Percentiles rank a stretch among this genome's conserved stretches.
Evolutionary conservation across 768 basidiomycete genomes (phyloP).

Genomic region (Panellus pusillus): DNA sequence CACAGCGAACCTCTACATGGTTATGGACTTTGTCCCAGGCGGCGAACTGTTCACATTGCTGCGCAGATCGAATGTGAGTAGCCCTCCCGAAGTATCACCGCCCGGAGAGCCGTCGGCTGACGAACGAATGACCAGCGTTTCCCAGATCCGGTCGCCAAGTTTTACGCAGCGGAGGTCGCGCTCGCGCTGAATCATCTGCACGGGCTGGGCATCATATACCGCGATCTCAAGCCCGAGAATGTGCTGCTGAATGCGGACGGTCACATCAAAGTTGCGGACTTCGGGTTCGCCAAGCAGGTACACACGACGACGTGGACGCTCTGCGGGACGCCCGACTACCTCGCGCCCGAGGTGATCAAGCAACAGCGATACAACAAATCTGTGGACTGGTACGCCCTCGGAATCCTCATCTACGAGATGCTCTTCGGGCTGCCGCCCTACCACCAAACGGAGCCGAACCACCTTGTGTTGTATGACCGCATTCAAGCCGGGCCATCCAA

Average conservation of each 20-base stretch:
- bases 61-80: slow-evolving; percentile 80
- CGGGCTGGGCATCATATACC: slow-evolving; percentile 85
- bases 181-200: slow-evolving; percentile 92
- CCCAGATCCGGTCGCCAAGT: slow-evolving; percentile 96
- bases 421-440: slow-evolving; percentile 94
- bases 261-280: slow-evolving; percentile 96
- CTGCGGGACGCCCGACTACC: slow-evolving; percentile 95
- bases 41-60: slow-evolving; percentile 95
- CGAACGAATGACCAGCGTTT: slow-evolving; percentile 62
- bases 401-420: slow-evolving; percentile 98
- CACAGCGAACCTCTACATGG: slow-evolving; percentile 91
- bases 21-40: slow-evolving; percentile 95
- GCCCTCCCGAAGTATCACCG: slow-evolving; percentile 15
- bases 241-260: slow-evolving; percentile 92
- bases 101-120: slow-evolving; percentile 9
- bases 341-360: slow-evolving; percentile 89
- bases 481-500: slow-evolving; percentile 67
- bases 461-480: slow-evolving; percentile 87
- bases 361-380: slow-evolving; percentile 91
- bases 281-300: slow-evolving; percentile 93
- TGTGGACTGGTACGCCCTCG: slow-evolving; percentile 98
- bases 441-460: slow-evolving; percentile 84
- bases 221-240: slow-evolving; percentile 97
- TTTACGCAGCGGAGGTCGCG: slow-evolving; percentile 95
- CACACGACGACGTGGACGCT: slow-evolving; percentile 90